Evolutionary conservation across 164 flowering plant species (phyloP).

Genomic region (Magnolia changhungtana): DNA sequence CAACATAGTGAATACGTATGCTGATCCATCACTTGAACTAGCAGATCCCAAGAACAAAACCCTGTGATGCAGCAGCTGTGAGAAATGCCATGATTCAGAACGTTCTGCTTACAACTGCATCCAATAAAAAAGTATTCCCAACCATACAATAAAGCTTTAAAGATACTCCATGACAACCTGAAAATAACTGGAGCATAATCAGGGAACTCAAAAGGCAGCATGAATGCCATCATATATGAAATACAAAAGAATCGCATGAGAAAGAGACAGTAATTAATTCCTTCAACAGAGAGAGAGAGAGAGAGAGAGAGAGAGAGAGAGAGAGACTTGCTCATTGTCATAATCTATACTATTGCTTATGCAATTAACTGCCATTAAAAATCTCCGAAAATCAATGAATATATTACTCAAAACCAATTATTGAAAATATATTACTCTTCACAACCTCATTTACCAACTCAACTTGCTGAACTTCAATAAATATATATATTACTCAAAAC

Average conservation of each 20-base stretch:
- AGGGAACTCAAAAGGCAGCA: neutral
- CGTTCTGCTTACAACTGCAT: neutral
- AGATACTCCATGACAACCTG: neutral
- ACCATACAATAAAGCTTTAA: neutral
- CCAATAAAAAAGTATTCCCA: neutral
- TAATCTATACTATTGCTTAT: too few species aligned
- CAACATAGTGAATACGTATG: conserved; percentile 3
- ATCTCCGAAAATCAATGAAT: neutral
- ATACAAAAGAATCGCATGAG: neutral
- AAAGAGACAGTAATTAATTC: neutral
- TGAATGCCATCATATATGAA: neutral
- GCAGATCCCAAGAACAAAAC: conserved; percentile 3
- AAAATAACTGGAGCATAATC: neutral
- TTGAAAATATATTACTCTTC: neutral
- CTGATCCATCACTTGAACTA: conserved; percentile 5
- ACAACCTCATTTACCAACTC: neutral
- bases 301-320: neutral
- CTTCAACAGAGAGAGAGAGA: neutral
- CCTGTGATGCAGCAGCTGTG: neutral
- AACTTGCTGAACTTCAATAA: neutral
- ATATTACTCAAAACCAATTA: neutral
- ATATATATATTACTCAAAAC: neutral
- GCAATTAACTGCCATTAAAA: neutral
- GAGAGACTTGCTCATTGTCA: neutral
- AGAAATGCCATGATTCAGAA: neutral